A percentile compares a stretch with the other conserved stretches of the same genome.
These are phyloP conservation scores for Skeletonema marinoi DNA, from an alignment of 108 stramenopile genomes.

Conservation along the genomic window DNA sequence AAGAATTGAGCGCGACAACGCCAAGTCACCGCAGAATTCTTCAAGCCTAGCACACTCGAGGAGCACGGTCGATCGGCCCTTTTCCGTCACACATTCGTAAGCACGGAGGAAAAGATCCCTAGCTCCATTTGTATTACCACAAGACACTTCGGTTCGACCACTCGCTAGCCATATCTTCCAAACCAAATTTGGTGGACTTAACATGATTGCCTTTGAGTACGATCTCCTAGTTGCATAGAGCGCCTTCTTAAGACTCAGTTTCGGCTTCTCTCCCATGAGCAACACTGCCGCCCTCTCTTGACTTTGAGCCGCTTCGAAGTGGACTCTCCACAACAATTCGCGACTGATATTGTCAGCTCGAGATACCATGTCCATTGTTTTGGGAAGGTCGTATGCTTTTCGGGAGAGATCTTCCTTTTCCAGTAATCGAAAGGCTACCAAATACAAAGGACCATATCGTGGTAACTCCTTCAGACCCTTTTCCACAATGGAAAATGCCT, in stretches of 20 bases:
- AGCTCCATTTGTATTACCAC: slow-evolving; percentile 77
- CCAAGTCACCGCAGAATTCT: slow-evolving; percentile 88
- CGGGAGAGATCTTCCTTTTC: slow-evolving; percentile 74
- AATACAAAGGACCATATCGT: slow-evolving; percentile 97
- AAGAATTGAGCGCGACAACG: slow-evolving; percentile 85
- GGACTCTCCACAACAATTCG: slow-evolving; percentile 96
- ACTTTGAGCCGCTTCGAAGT: slow-evolving; percentile 93
- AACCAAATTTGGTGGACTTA: slow-evolving; percentile 89
- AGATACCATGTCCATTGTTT: slow-evolving; percentile 75
- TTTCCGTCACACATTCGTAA: slow-evolving; percentile 89
- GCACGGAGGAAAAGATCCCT: slow-evolving; percentile 85
- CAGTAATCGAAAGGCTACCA: slow-evolving; percentile 91
- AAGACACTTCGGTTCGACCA: slow-evolving; percentile 92
- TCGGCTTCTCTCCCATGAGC: slow-evolving; percentile 41
- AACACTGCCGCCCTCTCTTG: slow-evolving; percentile 85
- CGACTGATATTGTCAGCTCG: slow-evolving; percentile 91
- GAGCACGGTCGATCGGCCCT: slow-evolving; percentile 84
- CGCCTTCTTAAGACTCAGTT: slow-evolving; percentile 20
- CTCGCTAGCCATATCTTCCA: slow-evolving; percentile 98
- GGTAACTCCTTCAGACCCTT: slow-evolving; percentile 91
- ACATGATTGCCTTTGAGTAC: slow-evolving; percentile 84
- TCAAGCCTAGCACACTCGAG: slow-evolving; percentile 93
- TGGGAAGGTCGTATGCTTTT: slow-evolving; percentile 57
- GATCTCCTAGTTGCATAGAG: slow-evolving; percentile 52
- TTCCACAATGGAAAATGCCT: slow-evolving; percentile 91